Percentiles rank a stretch among this genome's conserved stretches.
Conservation (phyloP, 352 stramenopile species). For the Phytophthora ramorum region DNA sequence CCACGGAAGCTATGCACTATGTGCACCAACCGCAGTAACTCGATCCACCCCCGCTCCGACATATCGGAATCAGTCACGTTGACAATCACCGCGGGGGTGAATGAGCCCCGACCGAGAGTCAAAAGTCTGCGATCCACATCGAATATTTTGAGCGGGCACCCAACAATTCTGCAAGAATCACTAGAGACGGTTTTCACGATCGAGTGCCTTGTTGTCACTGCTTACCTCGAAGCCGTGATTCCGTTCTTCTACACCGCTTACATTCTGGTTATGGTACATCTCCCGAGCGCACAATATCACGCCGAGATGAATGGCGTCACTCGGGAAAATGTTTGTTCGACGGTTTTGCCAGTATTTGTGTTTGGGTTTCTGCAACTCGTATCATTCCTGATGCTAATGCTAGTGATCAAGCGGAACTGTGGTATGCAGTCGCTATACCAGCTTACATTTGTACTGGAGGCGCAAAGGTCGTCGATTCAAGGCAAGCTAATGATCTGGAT, state of each 20-base stretch:
- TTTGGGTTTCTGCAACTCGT: conserved; percentile 23
- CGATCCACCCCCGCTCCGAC: conserved; percentile 1
- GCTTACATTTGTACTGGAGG: conserved; percentile 44
- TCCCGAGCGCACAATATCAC: conserved; percentile 21
- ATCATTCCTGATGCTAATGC: conserved; percentile 18
- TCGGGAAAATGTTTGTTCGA: neutral
- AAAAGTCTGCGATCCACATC: neutral
- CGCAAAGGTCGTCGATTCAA: conserved; percentile 33
- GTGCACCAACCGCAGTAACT: conserved; percentile 1
- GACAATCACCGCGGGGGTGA: neutral
- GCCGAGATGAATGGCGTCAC: conserved; percentile 4
- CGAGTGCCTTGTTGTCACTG: conserved; percentile 3
- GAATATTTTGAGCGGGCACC: neutral
- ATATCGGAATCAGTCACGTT: conserved; percentile 7
- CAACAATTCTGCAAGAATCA: neutral
- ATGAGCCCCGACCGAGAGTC: neutral
- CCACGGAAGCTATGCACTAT: neutral
- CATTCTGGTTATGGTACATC: conserved; percentile 4
- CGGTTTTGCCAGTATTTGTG: conserved; percentile 8
- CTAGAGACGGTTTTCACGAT: conserved; percentile 2
- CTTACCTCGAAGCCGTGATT: conserved; percentile 3
- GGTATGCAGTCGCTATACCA: conserved; percentile 26
- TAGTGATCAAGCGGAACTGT: conserved; percentile 8
- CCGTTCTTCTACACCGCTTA: conserved; percentile 7
- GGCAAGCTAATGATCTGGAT: conserved; percentile 44